phyloP scores from a whole-genome alignment of 2,329 filamentous ascomycete genomes.

The Trichoderma arundinaceum region DNA sequence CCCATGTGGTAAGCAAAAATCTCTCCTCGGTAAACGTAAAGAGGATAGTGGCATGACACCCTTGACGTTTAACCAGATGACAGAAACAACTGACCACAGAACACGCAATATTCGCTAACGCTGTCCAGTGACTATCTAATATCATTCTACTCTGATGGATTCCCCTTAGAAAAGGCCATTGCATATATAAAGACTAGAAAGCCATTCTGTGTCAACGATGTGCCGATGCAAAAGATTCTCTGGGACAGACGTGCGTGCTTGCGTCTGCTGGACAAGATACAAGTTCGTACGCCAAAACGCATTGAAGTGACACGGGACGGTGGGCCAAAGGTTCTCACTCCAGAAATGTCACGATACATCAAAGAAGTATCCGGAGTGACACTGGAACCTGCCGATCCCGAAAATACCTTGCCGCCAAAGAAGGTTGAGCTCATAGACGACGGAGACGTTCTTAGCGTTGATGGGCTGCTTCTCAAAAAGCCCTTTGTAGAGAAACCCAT shows the following conservation, averaged over 20 bases:
- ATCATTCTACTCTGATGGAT: constrained; percentile 97
- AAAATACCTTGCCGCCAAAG: constrained; percentile 65
- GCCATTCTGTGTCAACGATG: constrained; percentile 96
- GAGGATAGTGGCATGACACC: constrained; percentile 41
- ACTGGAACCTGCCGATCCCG: constrained; percentile 72
- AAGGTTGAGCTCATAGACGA: constrained; percentile 88
- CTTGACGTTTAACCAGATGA: constrained; percentile 31
- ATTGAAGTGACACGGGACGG: constrained; percentile 93
- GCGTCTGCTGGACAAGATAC: constrained; percentile 83
- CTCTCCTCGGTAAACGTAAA: constrained; percentile 45
- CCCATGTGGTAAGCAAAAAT: constrained; percentile 71
- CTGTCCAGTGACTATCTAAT: constrained; percentile 80
- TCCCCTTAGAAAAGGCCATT: constrained; percentile 95
- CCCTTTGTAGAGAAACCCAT: constrained; percentile 98
- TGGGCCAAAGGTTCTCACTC: constrained; percentile 77
- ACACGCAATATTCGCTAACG: constrained; percentile 7
- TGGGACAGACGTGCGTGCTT: constrained; percentile 95
- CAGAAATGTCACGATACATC: constrained; percentile 80
- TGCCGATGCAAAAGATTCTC: constrained; percentile 95
- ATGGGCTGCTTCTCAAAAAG: constrained; percentile 81
- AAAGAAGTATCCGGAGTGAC: constrained; percentile 79
- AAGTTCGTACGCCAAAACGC: constrained; percentile 85
- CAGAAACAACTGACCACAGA: not conserved
- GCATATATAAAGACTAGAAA: constrained; percentile 92
- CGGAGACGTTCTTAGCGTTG: constrained; percentile 84